Evolutionary conservation across 2,329 filamentous ascomycete genomes (phyloP).

Genomic region (Incumbomyces lentus): DNA sequence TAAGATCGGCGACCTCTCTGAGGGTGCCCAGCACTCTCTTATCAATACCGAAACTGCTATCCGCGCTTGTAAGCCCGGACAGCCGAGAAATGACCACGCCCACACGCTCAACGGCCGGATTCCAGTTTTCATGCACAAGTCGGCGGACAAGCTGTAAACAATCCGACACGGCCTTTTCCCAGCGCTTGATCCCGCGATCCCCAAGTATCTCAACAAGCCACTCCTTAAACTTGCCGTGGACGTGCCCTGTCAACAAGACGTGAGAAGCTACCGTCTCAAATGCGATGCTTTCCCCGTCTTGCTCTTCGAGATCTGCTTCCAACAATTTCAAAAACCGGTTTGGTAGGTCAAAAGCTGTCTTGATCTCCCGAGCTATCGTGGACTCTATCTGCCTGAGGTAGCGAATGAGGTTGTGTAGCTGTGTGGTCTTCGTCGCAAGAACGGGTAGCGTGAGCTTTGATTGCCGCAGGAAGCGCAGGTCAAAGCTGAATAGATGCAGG

Average conservation of each 20-base stretch:
- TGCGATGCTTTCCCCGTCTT: slow-evolving; percentile 31
- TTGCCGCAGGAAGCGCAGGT: slow-evolving; percentile 70
- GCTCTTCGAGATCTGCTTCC: slow-evolving; percentile 61
- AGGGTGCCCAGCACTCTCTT: slow-evolving; percentile 46
- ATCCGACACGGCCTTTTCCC: slow-evolving; percentile 76
- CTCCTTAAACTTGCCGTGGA: slow-evolving; percentile 63
- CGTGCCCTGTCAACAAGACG: slow-evolving; percentile 72
- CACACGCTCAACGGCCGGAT: slow-evolving; percentile 78
- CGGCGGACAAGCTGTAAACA: slow-evolving; percentile 68
- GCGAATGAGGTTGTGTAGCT: slow-evolving; percentile 72
- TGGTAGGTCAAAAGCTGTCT: slow-evolving; percentile 69
- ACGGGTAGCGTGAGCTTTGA: slow-evolving; percentile 65
- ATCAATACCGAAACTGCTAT: slow-evolving; percentile 56
- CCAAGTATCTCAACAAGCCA: slow-evolving; percentile 79
- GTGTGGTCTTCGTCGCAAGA: slow-evolving; percentile 75
- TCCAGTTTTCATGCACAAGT: slow-evolving; percentile 74
- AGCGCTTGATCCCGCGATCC: slow-evolving; percentile 80
- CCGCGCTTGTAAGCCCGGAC: slow-evolving; percentile 56
- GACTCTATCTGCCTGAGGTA: slow-evolving; percentile 74
- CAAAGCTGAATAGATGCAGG: slow-evolving; percentile 61
- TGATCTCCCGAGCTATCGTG: slow-evolving; percentile 74
- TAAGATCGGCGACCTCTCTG: slow-evolving; percentile 60
- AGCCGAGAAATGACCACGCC: slow-evolving; percentile 72
- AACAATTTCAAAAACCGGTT: slow-evolving; percentile 66
- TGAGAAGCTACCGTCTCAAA: slow-evolving; percentile 74